Conservation (phyloP, 129 eudicot genomes). For the Dittrichia graveolens region DNA sequence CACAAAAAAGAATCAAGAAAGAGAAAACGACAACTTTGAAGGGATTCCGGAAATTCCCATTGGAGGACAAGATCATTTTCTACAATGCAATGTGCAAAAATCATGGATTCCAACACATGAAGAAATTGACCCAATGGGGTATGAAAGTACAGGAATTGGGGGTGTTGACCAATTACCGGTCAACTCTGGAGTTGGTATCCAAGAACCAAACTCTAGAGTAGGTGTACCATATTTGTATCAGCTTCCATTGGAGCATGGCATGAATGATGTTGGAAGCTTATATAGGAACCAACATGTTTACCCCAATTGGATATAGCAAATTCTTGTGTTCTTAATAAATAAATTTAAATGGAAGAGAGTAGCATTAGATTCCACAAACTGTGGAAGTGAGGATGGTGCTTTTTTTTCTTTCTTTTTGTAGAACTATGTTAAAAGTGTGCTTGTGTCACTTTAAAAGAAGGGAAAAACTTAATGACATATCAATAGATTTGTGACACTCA, state of each 20-base stretch:
- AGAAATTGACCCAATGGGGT: slow-evolving; percentile 6
- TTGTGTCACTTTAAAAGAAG: no score
- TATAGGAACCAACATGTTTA: slow-evolving; percentile 9
- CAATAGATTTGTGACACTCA: no score
- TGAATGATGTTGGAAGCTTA: slow-evolving; percentile 14
- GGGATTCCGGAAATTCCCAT: slow-evolving; percentile 4
- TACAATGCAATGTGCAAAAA: slow-evolving; percentile 10
- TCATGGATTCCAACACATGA: not conserved
- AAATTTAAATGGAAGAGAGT: not conserved
- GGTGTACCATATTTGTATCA: slow-evolving; percentile 20
- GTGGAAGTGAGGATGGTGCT: slow-evolving; percentile 20
- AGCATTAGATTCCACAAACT: slow-evolving; percentile 25
- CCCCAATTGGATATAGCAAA: slow-evolving; percentile 19
- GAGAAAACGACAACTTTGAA: slow-evolving; percentile 3
- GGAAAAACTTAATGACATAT: no score
- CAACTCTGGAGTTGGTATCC: not conserved
- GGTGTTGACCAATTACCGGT: slow-evolving; percentile 6
- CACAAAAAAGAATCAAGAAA: slow-evolving; percentile 12
- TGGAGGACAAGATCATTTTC: slow-evolving; percentile 25
- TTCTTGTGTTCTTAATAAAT: slow-evolving; percentile 8
- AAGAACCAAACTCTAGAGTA: slow-evolving; percentile 23
- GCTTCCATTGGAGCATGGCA: slow-evolving; percentile 25
- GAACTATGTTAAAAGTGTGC: not conserved
- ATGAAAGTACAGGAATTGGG: not conserved
- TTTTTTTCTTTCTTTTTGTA: not conserved